A percentile compares a stretch with the other conserved stretches of the same genome.
Evolutionary conservation across 352 stramenopile species (phyloP).

Genomic region (Phytophthora brassicae): DNA sequence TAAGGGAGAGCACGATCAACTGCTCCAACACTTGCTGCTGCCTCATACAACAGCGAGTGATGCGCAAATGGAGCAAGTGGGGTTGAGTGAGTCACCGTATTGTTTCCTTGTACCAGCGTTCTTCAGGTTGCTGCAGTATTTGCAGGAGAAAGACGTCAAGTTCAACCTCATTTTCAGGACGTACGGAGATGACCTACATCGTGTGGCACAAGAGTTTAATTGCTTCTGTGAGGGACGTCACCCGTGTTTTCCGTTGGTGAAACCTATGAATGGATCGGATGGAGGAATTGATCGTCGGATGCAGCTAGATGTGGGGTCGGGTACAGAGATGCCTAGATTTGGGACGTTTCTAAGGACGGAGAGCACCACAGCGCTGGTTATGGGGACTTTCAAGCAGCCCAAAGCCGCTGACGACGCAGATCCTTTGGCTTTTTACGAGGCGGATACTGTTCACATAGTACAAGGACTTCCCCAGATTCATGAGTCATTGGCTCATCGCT

Average conservation of each 20-base stretch:
- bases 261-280: conserved; percentile 61
- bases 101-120: conserved; percentile 75
- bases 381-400: conserved; percentile 78
- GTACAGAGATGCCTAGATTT: conserved; percentile 38
- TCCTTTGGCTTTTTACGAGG: conserved; percentile 42
- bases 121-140: conserved; percentile 52
- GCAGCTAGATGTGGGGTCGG: conserved; percentile 26
- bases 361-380: conserved; percentile 50
- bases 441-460: conserved; percentile 26
- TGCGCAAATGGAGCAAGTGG: conserved; percentile 25
- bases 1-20: conserved; percentile 34
- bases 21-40: conserved; percentile 56
- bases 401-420: conserved; percentile 23
- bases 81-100: conserved; percentile 45
- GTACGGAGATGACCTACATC: conserved; percentile 66
- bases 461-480: conserved; percentile 52
- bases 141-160: conserved; percentile 42
- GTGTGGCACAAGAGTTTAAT: conserved; percentile 78
- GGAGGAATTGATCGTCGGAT: conserved; percentile 54
- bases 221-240: conserved; percentile 69
- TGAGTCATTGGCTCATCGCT: conserved; percentile 47
- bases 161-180: conserved; percentile 85
- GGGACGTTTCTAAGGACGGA: conserved; percentile 69
- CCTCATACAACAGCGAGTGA: conserved; percentile 22
- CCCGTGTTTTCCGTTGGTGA: conserved; percentile 49